Evolutionary conservation across 371 early-diverging fungal species (phyloP).

Genomic region (Mortierella sp.): DNA sequence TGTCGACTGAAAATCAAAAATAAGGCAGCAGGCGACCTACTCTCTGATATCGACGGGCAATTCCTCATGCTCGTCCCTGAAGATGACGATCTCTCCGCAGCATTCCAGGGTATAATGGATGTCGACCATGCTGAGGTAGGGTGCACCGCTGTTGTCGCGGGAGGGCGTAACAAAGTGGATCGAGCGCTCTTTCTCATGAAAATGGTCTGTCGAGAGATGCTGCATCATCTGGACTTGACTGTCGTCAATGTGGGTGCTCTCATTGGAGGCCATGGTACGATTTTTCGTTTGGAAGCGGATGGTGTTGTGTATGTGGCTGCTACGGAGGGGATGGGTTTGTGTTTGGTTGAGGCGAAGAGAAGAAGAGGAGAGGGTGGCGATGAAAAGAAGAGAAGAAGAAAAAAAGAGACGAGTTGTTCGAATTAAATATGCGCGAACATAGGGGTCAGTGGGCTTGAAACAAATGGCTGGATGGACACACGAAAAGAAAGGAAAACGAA

Average conservation of each 20-base stretch:
- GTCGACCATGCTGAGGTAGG: not conserved
- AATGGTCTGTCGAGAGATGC: not conserved
- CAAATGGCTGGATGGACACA: no score
- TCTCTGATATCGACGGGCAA: not conserved
- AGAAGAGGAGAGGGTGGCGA: not conserved
- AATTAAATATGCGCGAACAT: not conserved
- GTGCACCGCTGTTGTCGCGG: not conserved
- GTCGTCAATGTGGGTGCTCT: not conserved
- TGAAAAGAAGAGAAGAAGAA: not conserved
- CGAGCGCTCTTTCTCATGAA: not conserved
- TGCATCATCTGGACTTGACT: not conserved
- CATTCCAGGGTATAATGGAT: not conserved
- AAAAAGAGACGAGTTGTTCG: not conserved
- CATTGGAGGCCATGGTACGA: not conserved
- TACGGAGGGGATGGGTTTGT: not conserved
- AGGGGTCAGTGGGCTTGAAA: no score
- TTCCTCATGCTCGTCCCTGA: not conserved
- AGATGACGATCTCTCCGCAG: not conserved
- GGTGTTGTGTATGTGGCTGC: not conserved
- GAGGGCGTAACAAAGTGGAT: not conserved
- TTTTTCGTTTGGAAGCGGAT: not conserved
- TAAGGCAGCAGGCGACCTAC: no score
- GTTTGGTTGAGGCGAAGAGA: no score
- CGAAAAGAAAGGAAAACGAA: no score
- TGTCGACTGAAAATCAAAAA: not conserved